Evolutionary conservation across 192 early-diverging fungal genomes (phyloP).

Genomic region (Phlyctochytrium arcticum): DNA sequence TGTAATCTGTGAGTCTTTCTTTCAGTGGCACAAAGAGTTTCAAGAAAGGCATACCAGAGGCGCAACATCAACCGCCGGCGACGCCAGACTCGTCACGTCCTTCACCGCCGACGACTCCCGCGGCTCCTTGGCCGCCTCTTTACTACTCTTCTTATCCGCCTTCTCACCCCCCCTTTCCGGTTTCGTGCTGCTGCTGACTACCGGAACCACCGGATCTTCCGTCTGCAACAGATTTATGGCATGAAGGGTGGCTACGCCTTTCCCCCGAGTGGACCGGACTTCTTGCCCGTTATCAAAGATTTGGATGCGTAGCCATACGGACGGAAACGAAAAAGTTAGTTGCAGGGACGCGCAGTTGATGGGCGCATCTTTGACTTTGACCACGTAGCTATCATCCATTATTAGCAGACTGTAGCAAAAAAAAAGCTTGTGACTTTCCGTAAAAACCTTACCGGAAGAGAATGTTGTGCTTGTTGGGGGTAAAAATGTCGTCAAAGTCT

Average conservation of each 20-base stretch:
- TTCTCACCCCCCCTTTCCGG: slow-evolving; percentile 40
- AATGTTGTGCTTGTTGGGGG: slow-evolving; percentile 55
- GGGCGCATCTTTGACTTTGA: slow-evolving; percentile 49
- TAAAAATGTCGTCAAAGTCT: slow-evolving; percentile 52
- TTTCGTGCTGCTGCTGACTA: slow-evolving; percentile 12
- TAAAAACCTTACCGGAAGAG: slow-evolving; percentile 45
- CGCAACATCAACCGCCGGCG: neutral
- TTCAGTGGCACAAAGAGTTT: no score
- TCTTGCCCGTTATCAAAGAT: slow-evolving; percentile 56
- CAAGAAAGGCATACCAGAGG: slow-evolving; percentile 17
- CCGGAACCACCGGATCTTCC: slow-evolving; percentile 24
- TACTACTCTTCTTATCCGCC: slow-evolving; percentile 27
- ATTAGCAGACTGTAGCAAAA: neutral
- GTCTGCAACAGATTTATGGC: slow-evolving; percentile 31
- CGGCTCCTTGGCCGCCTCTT: slow-evolving; percentile 14
- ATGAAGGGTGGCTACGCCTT: slow-evolving; percentile 39
- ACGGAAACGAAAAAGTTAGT: slow-evolving; percentile 39
- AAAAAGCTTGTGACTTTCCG: neutral
- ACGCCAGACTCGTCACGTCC: neutral
- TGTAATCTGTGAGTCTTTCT: no score
- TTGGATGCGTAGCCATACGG: slow-evolving; percentile 38
- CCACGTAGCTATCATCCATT: slow-evolving; percentile 30
- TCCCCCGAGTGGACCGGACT: slow-evolving; percentile 33
- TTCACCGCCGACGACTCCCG: slow-evolving; percentile 12
- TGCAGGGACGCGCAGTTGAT: slow-evolving; percentile 44